Percentiles rank a stretch among this genome's conserved stretches.
phyloP scores from a whole-genome alignment of 1,139 yeast genomes.

The Candida labiduridarum region DNA sequence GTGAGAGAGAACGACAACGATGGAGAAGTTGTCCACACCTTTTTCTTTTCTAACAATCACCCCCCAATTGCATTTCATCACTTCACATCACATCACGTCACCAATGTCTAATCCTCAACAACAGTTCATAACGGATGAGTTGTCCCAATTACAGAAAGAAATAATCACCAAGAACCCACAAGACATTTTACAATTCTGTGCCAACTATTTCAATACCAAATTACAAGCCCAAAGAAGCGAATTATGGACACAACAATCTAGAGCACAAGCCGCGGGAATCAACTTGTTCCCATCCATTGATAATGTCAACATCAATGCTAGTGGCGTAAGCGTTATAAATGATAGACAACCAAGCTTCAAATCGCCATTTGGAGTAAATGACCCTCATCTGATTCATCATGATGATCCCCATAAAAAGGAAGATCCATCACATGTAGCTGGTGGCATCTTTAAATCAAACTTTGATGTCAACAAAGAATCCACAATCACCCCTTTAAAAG shows the following conservation, averaged over 20 bases:
- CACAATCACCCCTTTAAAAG: constrained; percentile 17
- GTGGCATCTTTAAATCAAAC: constrained; percentile 44
- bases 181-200: constrained; percentile 74
- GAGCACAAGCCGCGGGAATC: constrained; percentile 56
- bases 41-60: neutral
- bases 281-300: constrained; percentile 49
- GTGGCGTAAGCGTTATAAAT: constrained; percentile 21
- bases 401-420: constrained; percentile 15
- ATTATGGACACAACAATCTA: constrained; percentile 54
- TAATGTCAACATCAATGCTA: constrained; percentile 28
- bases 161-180: constrained; percentile 63
- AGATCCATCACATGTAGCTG: constrained; percentile 1
- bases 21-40: constrained; percentile 5
- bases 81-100: neutral
- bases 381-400: constrained; percentile 55
- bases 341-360: constrained; percentile 56
- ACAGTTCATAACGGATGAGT: constrained; percentile 43
- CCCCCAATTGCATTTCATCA: neutral
- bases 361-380: constrained; percentile 63
- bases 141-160: constrained; percentile 65
- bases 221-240: constrained; percentile 62
- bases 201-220: constrained; percentile 65
- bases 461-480: constrained; percentile 40
- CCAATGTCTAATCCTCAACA: constrained; percentile 11
- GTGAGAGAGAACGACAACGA: neutral